phyloP scores from a whole-genome alignment of 2,329 filamentous ascomycete genomes.

The Blastomyces silverae region DNA sequence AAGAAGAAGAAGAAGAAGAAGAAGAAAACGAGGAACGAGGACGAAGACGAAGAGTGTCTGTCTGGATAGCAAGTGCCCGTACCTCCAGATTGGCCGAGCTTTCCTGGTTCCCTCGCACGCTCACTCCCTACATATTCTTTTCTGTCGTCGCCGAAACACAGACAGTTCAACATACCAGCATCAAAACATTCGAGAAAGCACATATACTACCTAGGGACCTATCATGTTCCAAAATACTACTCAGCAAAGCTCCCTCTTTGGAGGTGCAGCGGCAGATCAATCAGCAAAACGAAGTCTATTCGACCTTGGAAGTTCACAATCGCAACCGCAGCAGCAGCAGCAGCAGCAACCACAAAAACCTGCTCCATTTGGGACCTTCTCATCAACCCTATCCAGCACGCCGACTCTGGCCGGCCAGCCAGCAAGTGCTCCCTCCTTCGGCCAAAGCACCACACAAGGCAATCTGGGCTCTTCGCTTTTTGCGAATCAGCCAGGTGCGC shows the following conservation, averaged over 20 bases:
- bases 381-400: not conserved
- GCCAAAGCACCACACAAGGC: slow-evolving; percentile 20
- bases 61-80: not conserved
- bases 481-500: slow-evolving; percentile 22
- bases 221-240: slow-evolving; percentile 10
- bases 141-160: not conserved
- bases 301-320: slow-evolving; percentile 11
- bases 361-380: slow-evolving; percentile 9
- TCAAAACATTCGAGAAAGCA: not conserved
- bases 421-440: slow-evolving; percentile 11
- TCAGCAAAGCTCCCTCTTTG: slow-evolving; percentile 12
- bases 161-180: not conserved
- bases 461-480: slow-evolving; percentile 26
- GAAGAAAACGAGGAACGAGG: not conserved
- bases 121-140: not conserved
- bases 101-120: not conserved
- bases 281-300: slow-evolving; percentile 19
- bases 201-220: not conserved
- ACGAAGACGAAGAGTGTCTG: not conserved
- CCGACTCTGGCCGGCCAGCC: slow-evolving; percentile 12
- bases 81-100: not conserved
- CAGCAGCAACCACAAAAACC: slow-evolving; percentile 4
- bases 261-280: slow-evolving; percentile 14
- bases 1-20: not conserved
- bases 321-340: slow-evolving; percentile 11